Evolutionary conservation across 1,139 yeast species (phyloP).

Genomic region (Candida labiduridarum): DNA sequence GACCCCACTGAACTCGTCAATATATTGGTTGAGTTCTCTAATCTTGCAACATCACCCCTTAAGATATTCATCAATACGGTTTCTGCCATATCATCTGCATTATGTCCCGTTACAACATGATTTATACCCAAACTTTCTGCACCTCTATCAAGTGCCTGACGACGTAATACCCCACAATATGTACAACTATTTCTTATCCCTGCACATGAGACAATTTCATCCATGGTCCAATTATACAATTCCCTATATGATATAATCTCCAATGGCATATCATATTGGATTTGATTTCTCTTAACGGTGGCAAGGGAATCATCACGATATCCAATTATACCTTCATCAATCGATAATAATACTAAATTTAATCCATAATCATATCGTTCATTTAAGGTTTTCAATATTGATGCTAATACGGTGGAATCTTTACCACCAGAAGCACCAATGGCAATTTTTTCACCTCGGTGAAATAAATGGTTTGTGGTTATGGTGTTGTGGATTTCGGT

Average conservation of each 20-base stretch:
- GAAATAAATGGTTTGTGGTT: constrained; percentile 64
- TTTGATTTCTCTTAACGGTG: constrained; percentile 90
- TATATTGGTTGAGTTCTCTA: constrained; percentile 88
- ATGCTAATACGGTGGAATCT: constrained; percentile 94
- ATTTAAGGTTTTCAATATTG: constrained; percentile 81
- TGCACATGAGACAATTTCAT: constrained; percentile 92
- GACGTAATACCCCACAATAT: constrained; percentile 93
- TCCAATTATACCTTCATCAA: constrained; percentile 97
- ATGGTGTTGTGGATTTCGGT: constrained; percentile 95
- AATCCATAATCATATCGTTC: constrained; percentile 88
- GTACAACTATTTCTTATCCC: constrained; percentile 96
- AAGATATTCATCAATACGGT: constrained; percentile 93
- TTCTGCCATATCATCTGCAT: constrained; percentile 99
- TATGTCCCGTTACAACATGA: constrained; percentile 97
- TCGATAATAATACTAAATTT: constrained; percentile 75
- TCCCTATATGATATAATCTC: constrained; percentile 90
- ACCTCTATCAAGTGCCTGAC: constrained; percentile 96
- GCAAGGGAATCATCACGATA: constrained; percentile 97
- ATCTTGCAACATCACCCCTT: constrained; percentile 93
- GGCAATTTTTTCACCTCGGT: constrained; percentile 84
- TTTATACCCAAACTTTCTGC: constrained; percentile 84
- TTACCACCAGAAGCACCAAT: constrained; percentile 99
- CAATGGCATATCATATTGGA: constrained; percentile 84
- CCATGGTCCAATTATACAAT: constrained; percentile 97
- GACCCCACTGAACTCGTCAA: constrained; percentile 80